Percentiles rank a stretch among this genome's conserved stretches.
These are phyloP conservation scores for Prorocentrum cordatum DNA, from an alignment of 169 alveolate species.

Conservation along the genomic window DNA sequence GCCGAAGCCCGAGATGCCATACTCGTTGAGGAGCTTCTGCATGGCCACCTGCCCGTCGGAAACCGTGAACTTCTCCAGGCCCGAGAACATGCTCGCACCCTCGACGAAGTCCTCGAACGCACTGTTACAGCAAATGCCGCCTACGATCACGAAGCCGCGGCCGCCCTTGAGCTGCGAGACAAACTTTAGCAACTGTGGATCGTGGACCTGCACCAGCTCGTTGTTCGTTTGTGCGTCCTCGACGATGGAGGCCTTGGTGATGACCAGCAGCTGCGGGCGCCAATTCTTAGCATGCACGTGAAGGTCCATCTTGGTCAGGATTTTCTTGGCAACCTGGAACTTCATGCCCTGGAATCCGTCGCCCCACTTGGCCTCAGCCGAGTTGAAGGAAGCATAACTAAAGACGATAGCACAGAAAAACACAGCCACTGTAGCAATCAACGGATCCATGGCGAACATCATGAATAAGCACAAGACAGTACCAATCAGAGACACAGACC, in stretches of 20 bases:
- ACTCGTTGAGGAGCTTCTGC: too few species aligned
- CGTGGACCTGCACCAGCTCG: not conserved
- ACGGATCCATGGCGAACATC: conserved; percentile 76
- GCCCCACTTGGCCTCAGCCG: conserved; percentile 77
- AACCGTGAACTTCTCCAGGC: too few species aligned
- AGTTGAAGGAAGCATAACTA: conserved; percentile 73
- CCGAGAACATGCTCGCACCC: too few species aligned
- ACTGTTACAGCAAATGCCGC: conserved; percentile 15
- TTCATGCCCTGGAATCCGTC: conserved; percentile 78
- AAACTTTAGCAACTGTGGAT: not conserved
- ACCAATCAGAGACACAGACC: conserved; percentile 39
- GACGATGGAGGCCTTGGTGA: too few species aligned
- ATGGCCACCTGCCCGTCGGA: too few species aligned
- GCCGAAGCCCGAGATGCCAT: conserved; percentile 43
- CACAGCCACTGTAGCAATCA: conserved; percentile 74
- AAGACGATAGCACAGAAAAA: conserved; percentile 70
- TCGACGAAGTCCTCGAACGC: not conserved
- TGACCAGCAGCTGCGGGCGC: conserved; percentile 23
- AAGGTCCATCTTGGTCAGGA: conserved; percentile 51
- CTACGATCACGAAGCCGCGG: conserved; percentile 49
- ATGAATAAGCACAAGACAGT: conserved; percentile 69
- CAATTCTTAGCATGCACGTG: conserved; percentile 54
- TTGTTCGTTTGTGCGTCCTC: not conserved
- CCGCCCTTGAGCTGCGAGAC: conserved; percentile 62
- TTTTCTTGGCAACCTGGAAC: conserved; percentile 70